Evolutionary conservation across 108 stramenopile species (phyloP).

Genomic region (Cyclotella cryptica): DNA sequence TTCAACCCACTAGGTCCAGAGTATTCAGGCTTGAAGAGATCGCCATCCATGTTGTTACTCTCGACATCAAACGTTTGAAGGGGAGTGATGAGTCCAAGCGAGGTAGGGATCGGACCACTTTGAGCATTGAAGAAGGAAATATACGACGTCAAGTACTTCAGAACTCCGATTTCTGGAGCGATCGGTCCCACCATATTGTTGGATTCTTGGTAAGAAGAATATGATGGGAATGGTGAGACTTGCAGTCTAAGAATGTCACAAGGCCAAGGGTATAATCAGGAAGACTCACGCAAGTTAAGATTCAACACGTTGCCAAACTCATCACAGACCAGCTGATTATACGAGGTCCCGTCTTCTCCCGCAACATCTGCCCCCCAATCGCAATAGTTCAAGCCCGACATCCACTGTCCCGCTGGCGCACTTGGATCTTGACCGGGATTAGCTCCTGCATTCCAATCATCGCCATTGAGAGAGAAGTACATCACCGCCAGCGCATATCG

Average conservation of each 20-base stretch:
- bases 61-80: constrained; percentile 58
- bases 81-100: constrained; percentile 38
- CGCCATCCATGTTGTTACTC: constrained; percentile 51
- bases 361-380: constrained; percentile 43
- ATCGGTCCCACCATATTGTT: constrained; percentile 66
- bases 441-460: constrained; percentile 66
- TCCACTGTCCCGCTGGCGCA: constrained; percentile 39
- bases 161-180: constrained; percentile 64
- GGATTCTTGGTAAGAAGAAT: constrained; percentile 36
- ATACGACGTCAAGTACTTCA: constrained; percentile 49
- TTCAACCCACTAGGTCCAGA: constrained; percentile 38
- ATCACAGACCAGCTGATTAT: constrained; percentile 50
- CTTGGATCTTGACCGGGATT: constrained; percentile 33
- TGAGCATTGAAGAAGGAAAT: constrained; percentile 53
- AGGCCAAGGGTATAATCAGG: not conserved
- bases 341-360: constrained; percentile 12
- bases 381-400: constrained; percentile 49
- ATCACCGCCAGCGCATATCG: constrained; percentile 80
- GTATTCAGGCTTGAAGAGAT: constrained; percentile 50
- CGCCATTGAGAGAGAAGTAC: constrained; percentile 75
- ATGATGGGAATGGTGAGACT: not conserved
- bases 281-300: constrained; percentile 54
- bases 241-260: not conserved
- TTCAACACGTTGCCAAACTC: constrained; percentile 54
- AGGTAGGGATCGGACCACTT: constrained; percentile 45